These are phyloP conservation scores for Ambrosiella xylebori DNA, from an alignment of 2,329 filamentous ascomycete genomes.

Conservation along the genomic window DNA sequence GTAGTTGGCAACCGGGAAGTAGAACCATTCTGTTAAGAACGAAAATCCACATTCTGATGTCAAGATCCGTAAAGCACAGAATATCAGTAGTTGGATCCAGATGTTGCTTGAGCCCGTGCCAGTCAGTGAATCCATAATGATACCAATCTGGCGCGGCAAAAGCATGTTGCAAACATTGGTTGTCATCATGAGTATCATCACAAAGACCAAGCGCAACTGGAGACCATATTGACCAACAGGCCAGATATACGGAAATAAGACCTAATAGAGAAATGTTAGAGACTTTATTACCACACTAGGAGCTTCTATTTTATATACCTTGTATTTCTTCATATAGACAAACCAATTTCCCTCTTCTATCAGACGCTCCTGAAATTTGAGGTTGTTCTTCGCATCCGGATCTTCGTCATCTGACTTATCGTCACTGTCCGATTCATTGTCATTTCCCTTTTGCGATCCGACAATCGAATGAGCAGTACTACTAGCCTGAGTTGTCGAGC, in stretches of 20 bases:
- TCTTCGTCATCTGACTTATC: constrained; percentile 29
- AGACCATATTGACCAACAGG: constrained; percentile 48
- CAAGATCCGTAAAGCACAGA: constrained; percentile 32
- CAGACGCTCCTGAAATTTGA: constrained; percentile 47
- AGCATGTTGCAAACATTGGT: constrained; percentile 60
- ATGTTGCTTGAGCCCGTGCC: constrained; percentile 29
- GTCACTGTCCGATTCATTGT: constrained; percentile 2
- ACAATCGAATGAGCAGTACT: constrained; percentile 7
- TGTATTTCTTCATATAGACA: constrained; percentile 57
- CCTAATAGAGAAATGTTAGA: constrained; percentile 21
- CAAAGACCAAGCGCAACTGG: constrained; percentile 49
- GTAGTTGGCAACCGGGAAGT: constrained; percentile 41
- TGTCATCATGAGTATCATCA: constrained; percentile 49
- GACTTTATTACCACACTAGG: neutral
- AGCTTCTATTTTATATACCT: constrained; percentile 22
- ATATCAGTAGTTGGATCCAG: constrained; percentile 35
- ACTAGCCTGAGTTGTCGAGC: constrained; percentile 5
- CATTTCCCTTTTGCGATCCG: constrained; percentile 1
- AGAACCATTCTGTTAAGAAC: constrained; percentile 36
- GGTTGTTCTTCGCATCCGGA: constrained; percentile 29
- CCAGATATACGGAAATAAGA: constrained; percentile 68
- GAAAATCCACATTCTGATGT: constrained; percentile 38
- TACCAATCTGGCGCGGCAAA: constrained; percentile 65
- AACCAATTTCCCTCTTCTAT: constrained; percentile 61
- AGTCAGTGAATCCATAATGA: constrained; percentile 54